phyloP scores from a whole-genome alignment of 345 rosid species.

The Populus ilicifolia region DNA sequence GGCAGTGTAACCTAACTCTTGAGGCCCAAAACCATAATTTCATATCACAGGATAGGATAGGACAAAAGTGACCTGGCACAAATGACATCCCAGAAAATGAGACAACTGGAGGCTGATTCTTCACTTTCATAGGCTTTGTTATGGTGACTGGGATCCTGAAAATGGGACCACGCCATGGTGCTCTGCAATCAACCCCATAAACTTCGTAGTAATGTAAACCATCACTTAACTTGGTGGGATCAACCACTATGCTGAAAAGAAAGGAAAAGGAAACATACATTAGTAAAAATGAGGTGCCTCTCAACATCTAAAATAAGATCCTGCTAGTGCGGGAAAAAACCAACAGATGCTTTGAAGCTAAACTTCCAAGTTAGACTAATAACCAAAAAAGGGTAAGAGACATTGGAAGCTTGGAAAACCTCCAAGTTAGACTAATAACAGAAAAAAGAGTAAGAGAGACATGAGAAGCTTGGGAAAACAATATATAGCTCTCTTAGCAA shows the following conservation, averaged over 20 bases:
- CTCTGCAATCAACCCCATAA: constrained; percentile 88
- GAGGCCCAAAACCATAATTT: not conserved
- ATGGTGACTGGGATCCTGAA: constrained; percentile 85
- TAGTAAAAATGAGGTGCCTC: not conserved
- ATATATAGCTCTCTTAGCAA: not conserved
- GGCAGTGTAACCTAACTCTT: not conserved
- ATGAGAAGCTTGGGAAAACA: not conserved
- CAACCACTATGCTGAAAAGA: constrained; percentile 78
- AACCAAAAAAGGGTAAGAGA: not conserved
- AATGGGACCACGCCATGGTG: constrained; percentile 89
- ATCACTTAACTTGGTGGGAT: constrained; percentile 71
- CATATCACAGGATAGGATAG: not conserved
- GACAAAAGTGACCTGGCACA: constrained; percentile 55
- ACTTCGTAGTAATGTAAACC: constrained; percentile 94
- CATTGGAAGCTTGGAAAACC: not conserved
- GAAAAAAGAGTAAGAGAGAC: not conserved
- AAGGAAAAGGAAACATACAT: not conserved
- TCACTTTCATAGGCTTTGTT: constrained; percentile 66
- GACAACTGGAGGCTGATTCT: constrained; percentile 60
- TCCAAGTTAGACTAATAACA: not conserved
- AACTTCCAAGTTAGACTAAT: not conserved
- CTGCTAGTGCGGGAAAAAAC: not conserved
- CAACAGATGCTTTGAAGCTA: not conserved
- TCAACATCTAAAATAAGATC: not conserved
- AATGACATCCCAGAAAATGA: constrained; percentile 76